Base-by-base conservation (phyloP, 2,329 filamentous ascomycete genomes). In the Alternaria brassicicola region DNA sequence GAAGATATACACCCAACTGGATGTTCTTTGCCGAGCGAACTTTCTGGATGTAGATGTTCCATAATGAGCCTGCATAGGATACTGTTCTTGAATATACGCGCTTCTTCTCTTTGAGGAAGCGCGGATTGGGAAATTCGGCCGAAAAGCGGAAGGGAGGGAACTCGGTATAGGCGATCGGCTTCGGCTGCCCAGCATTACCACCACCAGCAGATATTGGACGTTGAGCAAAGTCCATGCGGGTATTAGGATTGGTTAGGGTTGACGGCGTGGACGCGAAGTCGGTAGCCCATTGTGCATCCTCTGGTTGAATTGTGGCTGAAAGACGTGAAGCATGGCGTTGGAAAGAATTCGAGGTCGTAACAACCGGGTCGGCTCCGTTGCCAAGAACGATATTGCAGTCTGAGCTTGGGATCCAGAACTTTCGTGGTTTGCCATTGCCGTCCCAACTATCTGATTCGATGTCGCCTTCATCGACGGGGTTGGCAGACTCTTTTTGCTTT, bases 1-100 rank as follows among this genome's bases (percentile, higher is more conserved):
- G 84, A 3, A 87, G 76, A 61, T 87, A 87, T 5, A 87, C 84
- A 13, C 84, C 85, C 1, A 87, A 77, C 64, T 87, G 84, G 10
- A 84, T 82, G 52, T 80, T 83, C 62, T 85, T 85, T 2, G 80
- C 78, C 0, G 82, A 83, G 8, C 82, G 80, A 2, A 86, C 82
- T 59, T 86, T 85, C 64, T 86, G 85, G 10, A 87, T 85, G 69
- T 86, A 87, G n/a, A 87, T 83, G 63, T 87, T 87, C 85, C 85
- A 87, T 15, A 85, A 73, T 17, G 80, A 83, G 2, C 85, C 85
- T 4, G 84, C 84, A 59, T 87, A 87, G 65, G 85, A 86, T 5
- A 86, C 83, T 3, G 84, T 86, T 30, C 83, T 80, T 10, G 82
- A 84, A 68, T 86, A 86, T 8, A 86, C 82, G 0, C 84, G 78